Base-by-base conservation (phyloP, 805 yeast species). In the Ogataea ramenticola region DNA sequence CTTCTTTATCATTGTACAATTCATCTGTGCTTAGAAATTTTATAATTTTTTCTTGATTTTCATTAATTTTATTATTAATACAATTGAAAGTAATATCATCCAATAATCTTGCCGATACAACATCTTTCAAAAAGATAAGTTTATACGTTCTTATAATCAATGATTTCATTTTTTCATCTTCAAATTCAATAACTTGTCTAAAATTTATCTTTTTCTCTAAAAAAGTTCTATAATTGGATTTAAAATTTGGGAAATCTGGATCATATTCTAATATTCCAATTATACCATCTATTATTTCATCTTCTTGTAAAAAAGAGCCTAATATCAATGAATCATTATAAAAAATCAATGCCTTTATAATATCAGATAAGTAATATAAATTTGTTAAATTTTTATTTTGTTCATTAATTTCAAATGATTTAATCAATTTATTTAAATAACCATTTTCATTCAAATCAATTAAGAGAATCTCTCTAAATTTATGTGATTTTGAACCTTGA, bases 241-340 rank as follows among this genome's bases (percentile, higher is more conserved):
- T 89, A 50, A 73, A 72, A 14, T 71, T 71, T 1, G 96, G 96
- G 54, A 75, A 87, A 45, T 86, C 95, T 0, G 93, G 85, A 60
- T 93, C 97, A 61, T 88, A 84, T 61, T 93, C 99, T 39, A 91
- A 64, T 12, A 88, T 83, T 1, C 96, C 96, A 12, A 82, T 74
- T 3, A 87, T 65, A 1, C 85, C 84, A 53, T 70, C 55, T 39
- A 82, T 70, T 35, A 68, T 54, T 7, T 69, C 71, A 47, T 79
- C 83, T 14, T 70, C 70, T n/a, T n/a, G n/a, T 2, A 80, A 64
- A 46, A 85, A 67, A n/a, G 67, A 52, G 43, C 82, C 87, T 39
- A 82, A 59, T 5, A 85, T 68, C 14, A 68, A 62, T 26, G 75
- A 66, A 50, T 90, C 96, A 55, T 86, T 87, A 62, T 83, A 82